Evolutionary conservation across 164 flowering plant genomes (phyloP).

Genomic region (Chimonanthus salicifolius): DNA sequence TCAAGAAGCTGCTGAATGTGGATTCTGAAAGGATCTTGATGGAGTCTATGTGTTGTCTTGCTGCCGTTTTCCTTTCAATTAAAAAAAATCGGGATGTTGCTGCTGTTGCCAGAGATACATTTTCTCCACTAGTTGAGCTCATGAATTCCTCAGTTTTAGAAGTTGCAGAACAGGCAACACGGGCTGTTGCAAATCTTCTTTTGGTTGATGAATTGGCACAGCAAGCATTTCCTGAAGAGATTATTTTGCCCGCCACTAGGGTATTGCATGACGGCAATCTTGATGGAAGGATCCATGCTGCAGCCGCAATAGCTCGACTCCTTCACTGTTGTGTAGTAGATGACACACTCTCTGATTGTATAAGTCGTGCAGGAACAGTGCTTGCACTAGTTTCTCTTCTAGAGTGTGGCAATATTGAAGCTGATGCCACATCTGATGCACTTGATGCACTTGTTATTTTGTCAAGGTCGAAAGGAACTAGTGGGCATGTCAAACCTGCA

Average conservation of each 20-base stretch:
- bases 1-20: slow-evolving; percentile 54
- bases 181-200: slow-evolving; percentile 92
- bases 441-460: slow-evolving; percentile 80
- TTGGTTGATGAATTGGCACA: slow-evolving; percentile 68
- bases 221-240: slow-evolving; percentile 66
- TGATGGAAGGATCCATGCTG: slow-evolving; percentile 81
- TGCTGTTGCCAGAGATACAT: slow-evolving; percentile 64
- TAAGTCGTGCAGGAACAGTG: slow-evolving; percentile 78
- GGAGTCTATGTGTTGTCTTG: slow-evolving; percentile 72
- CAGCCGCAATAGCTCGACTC: slow-evolving; percentile 90
- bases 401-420: slow-evolving; percentile 45
- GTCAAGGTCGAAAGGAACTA: slow-evolving; percentile 51
- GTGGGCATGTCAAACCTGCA: slow-evolving; percentile 62
- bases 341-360: slow-evolving; percentile 52
- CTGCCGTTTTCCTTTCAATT: slow-evolving; percentile 84
- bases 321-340: slow-evolving; percentile 53
- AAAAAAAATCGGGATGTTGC: slow-evolving; percentile 74
- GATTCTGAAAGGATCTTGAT: slow-evolving; percentile 63
- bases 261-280: slow-evolving; percentile 71
- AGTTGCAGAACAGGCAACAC: slow-evolving; percentile 81
- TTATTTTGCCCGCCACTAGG: slow-evolving; percentile 76
- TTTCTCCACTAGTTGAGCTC: slow-evolving; percentile 56
- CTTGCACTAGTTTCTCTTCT: slow-evolving; percentile 84
- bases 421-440: slow-evolving; percentile 75
- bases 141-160: slow-evolving; percentile 66